Evolutionary conservation across 306 rosid genomes (phyloP).

Genomic region (Sicyos edulis): DNA sequence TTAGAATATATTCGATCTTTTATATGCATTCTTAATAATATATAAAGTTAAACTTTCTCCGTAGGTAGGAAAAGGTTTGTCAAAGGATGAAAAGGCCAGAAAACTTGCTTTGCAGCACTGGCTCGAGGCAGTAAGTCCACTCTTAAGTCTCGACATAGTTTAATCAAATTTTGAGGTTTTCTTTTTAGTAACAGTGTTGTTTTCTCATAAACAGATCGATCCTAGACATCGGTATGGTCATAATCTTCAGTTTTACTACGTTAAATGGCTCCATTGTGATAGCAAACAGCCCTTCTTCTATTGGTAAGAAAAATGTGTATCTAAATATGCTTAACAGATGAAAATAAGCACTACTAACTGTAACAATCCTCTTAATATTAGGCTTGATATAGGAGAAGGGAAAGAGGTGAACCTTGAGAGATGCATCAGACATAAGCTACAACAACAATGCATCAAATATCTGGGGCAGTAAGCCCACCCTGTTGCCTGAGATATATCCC

Average conservation of each 20-base stretch:
- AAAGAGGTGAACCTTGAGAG: conserved; percentile 49
- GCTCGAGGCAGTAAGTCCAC: conserved; percentile 85
- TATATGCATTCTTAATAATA: not conserved
- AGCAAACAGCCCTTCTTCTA: conserved; percentile 81
- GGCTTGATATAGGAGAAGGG: conserved; percentile 92
- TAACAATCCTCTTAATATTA: conserved; percentile 17
- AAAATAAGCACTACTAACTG: not conserved
- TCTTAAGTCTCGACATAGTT: not conserved
- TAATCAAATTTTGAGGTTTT: conserved; percentile 16
- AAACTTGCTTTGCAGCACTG: conserved; percentile 90
- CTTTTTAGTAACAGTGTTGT: conserved; percentile 6
- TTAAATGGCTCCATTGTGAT: conserved; percentile 69
- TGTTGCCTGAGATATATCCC: conserved; percentile 14
- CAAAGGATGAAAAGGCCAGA: conserved; percentile 67
- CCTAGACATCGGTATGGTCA: conserved; percentile 94
- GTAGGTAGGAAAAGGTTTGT: conserved; percentile 85
- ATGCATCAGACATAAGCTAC: conserved; percentile 67
- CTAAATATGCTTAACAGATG: not conserved
- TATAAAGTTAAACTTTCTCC: not conserved
- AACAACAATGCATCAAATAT: conserved; percentile 77
- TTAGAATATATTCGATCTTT: too few species aligned
- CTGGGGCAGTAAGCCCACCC: conserved; percentile 64
- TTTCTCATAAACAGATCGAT: conserved; percentile 53
- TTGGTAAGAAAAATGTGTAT: conserved; percentile 41
- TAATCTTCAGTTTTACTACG: conserved; percentile 80